Evolutionary conservation across 2,329 filamentous ascomycete species (phyloP).

Genomic region (Aspergillus fructus): DNA sequence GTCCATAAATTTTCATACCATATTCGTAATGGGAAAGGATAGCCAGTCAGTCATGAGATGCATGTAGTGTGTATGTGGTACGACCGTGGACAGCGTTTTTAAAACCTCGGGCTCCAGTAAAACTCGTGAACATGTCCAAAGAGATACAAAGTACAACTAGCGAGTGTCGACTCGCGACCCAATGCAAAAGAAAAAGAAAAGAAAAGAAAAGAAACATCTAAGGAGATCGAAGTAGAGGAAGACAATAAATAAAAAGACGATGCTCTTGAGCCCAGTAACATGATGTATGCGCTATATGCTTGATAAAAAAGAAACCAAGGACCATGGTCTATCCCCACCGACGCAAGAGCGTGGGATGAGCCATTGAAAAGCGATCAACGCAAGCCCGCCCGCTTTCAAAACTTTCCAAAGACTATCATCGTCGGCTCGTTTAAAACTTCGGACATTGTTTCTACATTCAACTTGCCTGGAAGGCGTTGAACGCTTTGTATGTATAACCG

Average conservation of each 20-base stretch:
- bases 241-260: constrained; percentile 20
- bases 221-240: constrained; percentile 3
- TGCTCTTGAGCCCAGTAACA: constrained; percentile 26
- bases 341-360: constrained; percentile 21
- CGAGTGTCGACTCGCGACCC: constrained; percentile 23
- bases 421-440: constrained; percentile 18
- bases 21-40: constrained; percentile 7
- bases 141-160: constrained; percentile 16
- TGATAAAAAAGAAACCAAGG: constrained; percentile 27
- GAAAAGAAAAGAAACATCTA: constrained; percentile 1
- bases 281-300: constrained; percentile 36
- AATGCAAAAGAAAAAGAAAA: constrained; percentile 19
- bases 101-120: constrained; percentile 6
- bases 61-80: constrained; percentile 11
- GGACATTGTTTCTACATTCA: constrained; percentile 26
- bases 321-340: constrained; percentile 26
- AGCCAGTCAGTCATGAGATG: constrained; percentile 22
- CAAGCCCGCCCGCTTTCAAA: constrained; percentile 36
- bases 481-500: constrained; percentile 97
- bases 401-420: constrained; percentile 21
- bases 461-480: constrained; percentile 62
- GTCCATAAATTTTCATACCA: constrained; percentile 3
- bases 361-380: constrained; percentile 23
- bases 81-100: background rate
- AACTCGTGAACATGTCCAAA: constrained; percentile 16